Evolutionary conservation across 352 stramenopile genomes (phyloP), one percentile per base, ranked within the genome.

Genomic region (Globisporangium paroecandrum): DNA sequence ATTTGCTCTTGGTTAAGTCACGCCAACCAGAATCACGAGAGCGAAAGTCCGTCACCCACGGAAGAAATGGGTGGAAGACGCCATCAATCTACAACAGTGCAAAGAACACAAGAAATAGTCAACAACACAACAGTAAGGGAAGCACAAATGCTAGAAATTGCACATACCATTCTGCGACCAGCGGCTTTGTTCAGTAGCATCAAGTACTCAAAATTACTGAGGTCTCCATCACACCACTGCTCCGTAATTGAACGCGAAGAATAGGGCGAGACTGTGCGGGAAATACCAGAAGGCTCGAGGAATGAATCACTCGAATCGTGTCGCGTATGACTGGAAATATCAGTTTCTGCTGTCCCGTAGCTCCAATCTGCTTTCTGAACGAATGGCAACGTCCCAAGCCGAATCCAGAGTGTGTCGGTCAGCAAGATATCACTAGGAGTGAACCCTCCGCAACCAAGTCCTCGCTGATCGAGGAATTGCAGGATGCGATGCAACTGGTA

Each of bases 1-100:
- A 99, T 65, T 99, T 99, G 62, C 84, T 97, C 70, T 93, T 97
- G 18, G 71, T 81, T 15, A 99, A 71, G 64, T 98, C 93, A 24
- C 95, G 81, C 87, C 91, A 97, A 24, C 90, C 85, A 36, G 73
- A 75, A 41, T 70, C 66, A 4, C 65, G 72, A 3, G 65, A 67
- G 4, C 71, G 85, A 65, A 99, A 98, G 72, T 98, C 92, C 12
- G 90, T 97, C 10, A 99, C 94, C 97, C 97, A 99, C 1, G 97
- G 97, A n/a, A 99, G 62, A 34, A 99, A 90, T 0, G 94, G 91
- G 70, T 98, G 95, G 66, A 97, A 97, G 12, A 84, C 78, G 27
- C 79, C 74, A 64, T 91, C 82, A 18, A 90, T 73, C 81, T 92
- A 71, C 18, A 27, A n/a, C 15, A 64, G 9, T 29, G 12, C 53